Conservation (phyloP, 2,329 filamentous ascomycete genomes). For the Pseudopithomyces maydicus region DNA sequence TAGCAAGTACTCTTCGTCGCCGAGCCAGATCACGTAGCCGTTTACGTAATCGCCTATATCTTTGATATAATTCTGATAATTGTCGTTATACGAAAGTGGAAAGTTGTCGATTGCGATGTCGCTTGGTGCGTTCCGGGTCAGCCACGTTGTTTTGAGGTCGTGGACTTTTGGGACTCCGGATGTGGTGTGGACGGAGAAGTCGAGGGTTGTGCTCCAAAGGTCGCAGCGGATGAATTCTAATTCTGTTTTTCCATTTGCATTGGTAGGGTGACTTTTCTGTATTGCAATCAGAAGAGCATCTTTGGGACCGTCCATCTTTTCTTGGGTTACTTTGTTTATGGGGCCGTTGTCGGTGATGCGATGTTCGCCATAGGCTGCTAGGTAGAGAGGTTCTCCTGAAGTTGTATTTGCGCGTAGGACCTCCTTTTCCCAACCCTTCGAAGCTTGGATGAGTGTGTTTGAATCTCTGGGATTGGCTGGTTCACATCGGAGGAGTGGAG, state of each 20-base stretch:
- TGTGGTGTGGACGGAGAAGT: not conserved
- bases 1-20: not conserved
- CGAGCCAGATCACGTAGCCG: no score
- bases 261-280: not conserved
- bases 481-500: not conserved
- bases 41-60: not conserved
- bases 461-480: not conserved
- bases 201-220: not conserved
- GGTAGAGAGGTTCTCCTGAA: not conserved
- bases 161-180: not conserved
- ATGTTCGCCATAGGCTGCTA: not conserved
- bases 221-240: not conserved
- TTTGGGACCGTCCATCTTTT: no score
- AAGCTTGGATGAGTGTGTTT: not conserved
- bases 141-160: not conserved
- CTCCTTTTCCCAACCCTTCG: not conserved
- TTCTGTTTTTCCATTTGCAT: not conserved
- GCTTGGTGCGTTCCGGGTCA: not conserved
- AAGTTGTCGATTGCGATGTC: no score
- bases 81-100: no score
- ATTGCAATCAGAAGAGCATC: not conserved
- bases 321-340: not conserved
- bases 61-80: not conserved
- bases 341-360: not conserved
- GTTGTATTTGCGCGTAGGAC: no score